These are phyloP conservation scores for Syncephalastrum monosporum DNA, from an alignment of 371 early-diverging fungal genomes.

Conservation along the genomic window DNA sequence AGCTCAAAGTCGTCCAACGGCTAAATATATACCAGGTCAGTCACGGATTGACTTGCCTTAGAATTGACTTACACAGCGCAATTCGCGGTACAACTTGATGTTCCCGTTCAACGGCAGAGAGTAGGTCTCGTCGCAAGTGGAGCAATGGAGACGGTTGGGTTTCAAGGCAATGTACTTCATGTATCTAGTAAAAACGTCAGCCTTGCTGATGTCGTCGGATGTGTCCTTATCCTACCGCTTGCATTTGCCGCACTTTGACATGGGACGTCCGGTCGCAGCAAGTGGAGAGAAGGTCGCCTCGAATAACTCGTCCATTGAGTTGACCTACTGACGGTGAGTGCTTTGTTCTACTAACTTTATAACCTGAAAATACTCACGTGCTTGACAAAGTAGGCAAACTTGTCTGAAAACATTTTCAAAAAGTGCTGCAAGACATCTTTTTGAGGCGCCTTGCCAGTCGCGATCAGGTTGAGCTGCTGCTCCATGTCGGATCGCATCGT, in stretches of 20 bases:
- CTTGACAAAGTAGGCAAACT: constrained; percentile 50
- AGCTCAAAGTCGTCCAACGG: constrained; percentile 56
- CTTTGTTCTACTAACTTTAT: background rate
- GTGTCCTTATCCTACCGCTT: constrained; percentile 7
- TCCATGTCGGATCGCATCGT: constrained; percentile 57
- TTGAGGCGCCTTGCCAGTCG: constrained; percentile 41
- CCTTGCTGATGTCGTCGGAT: too few species aligned
- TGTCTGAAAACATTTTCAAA: constrained; percentile 44
- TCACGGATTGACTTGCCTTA: too few species aligned
- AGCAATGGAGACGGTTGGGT: constrained; percentile 52
- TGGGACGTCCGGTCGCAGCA: constrained; percentile 44
- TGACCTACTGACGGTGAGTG: constrained; percentile 27
- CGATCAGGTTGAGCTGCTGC: constrained; percentile 49
- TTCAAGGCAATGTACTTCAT: constrained; percentile 52
- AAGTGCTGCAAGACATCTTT: constrained; percentile 41
- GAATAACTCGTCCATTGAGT: constrained; percentile 53
- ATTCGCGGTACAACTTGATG: constrained; percentile 53
- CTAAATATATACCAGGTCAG: constrained; percentile 8
- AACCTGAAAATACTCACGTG: constrained; percentile 19
- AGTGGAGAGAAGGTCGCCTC: constrained; percentile 56
- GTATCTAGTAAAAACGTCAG: constrained; percentile 18
- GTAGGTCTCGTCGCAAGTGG: constrained; percentile 56
- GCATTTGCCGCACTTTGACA: constrained; percentile 60
- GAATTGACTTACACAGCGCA: constrained; percentile 39
- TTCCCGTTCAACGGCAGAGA: constrained; percentile 50